phyloP scores from a whole-genome alignment of 345 rosid genomes.

The Sonneratia alba region DNA sequence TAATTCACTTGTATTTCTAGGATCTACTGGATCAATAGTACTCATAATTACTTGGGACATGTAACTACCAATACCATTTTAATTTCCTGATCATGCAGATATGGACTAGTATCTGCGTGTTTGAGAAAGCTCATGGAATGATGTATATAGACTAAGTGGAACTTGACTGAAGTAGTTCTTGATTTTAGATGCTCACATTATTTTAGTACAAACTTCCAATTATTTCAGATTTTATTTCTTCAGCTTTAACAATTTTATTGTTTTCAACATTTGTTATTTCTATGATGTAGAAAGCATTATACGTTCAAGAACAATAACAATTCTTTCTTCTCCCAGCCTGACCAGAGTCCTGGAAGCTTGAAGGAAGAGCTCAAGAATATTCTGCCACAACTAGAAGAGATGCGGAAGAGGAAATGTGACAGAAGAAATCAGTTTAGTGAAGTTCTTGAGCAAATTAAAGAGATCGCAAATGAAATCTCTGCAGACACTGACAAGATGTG shows the following conservation, averaged over 20 bases:
- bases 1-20: no score
- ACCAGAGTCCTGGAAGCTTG: constrained; percentile 58
- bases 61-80: neutral
- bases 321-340: constrained; percentile 32
- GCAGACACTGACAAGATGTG: constrained; percentile 29
- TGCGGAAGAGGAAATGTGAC: constrained; percentile 65
- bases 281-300: neutral
- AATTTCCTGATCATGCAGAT: no score
- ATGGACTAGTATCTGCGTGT: neutral
- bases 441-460: constrained; percentile 45
- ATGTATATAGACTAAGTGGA: no score
- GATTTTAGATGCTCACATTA: neutral
- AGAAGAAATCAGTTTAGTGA: constrained; percentile 72
- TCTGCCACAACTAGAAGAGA: constrained; percentile 83
- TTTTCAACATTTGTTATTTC: neutral
- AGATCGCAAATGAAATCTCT: constrained; percentile 48
- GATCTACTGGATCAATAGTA: neutral
- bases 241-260: neutral
- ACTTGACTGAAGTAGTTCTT: no score
- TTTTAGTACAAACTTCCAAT: neutral
- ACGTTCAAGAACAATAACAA: neutral
- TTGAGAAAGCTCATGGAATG: neutral
- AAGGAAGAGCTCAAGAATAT: constrained; percentile 67
- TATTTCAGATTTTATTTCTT: neutral
- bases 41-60: neutral